Base-by-base conservation (phyloP, 2,329 filamentous ascomycete species). In the Arthroderma uncinatum region DNA sequence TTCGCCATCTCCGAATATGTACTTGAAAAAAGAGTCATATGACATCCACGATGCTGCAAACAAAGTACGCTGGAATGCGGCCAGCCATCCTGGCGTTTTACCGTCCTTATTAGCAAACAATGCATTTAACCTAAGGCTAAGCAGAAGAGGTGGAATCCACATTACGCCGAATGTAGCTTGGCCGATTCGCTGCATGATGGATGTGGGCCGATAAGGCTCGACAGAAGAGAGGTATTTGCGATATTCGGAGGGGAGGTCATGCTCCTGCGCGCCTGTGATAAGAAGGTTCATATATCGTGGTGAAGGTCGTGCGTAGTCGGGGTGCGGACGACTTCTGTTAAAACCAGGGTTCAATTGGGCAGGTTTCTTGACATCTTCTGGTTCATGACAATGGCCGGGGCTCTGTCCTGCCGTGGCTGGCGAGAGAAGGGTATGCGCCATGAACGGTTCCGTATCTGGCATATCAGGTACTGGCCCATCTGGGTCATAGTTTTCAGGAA, bases 1-100 rank as follows among this genome's bases (percentile, higher is more conserved):
- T 76, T 97, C 92, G 0, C 93, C 93, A 67, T 97, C 87, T 0
- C 92, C 92, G 76, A 94, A 96, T 0, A 85, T 40, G 0, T 71
- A 74, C 69, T 82, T 84, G 62, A 86, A 85, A 16, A 82, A 66
- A 0, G 54, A 59, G 71, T 89, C 86, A 71, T 90, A 89, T 50
- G 72, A 78, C 48, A 63, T 65, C 87, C 86, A 91, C 63, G 83
- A 71, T 0, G 76, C 67, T 1, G 72, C 76, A 58, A 86, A 82
- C 1, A 86, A 10, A 1, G 75, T 69, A 0, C 76, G 78, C 57
- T 78, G 74, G 0, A 79, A 55, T 14, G 69, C 69, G 2, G 74
- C 77, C 53, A 92, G 61, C 88, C 88, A 94, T 10, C 66, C 65
- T 0, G 91, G 90, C 55, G 82, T 74, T 56, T 76, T 80, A 0